Base-by-base conservation (phyloP, 192 early-diverging fungal species). In the Umbelopsis ramanniana region DNA sequence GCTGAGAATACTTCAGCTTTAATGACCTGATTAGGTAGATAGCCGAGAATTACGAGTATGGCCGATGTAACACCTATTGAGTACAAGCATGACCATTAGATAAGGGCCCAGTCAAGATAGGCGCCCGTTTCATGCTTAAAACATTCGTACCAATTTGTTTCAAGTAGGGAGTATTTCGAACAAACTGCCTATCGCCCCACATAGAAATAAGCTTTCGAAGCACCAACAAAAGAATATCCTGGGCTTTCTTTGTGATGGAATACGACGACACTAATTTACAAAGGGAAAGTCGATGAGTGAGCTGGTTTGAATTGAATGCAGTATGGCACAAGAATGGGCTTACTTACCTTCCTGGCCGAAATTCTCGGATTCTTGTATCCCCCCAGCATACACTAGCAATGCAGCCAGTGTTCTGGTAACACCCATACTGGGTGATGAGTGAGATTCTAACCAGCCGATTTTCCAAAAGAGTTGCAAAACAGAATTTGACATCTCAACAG, bases 21-120 rank as follows among this genome's bases (percentile, higher is more conserved):
- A 37, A 63, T 63, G 19, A 63, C 29, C 35, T 29, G 33, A 37
- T 35, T 63, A n/a, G 57, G 57, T 19, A 63, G 33, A 37, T 63
- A 63, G 3, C 57, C 57, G 26, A 63, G 57, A 8, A 63, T 63
- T 29, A 63, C 57, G 57, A 63, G 33, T 35, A 63, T 37, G 17
- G 57, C 57, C 57, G 57, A 63, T 15, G 57, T 63, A 29, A 63
- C 57, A 63, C 57, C 57, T 63, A 63, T 50, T 15, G n/a, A 50
- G n/a, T 15, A 50, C 15, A 50, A 15, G 9, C 5, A 50, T 50
- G 48, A 5, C 6, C 40, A 6, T 43, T 43, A 50, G 48, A 50
- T 50, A 50, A 50, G 48, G 5, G 17, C 9, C 4, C 15, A 19
- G 15, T 15, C 5, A 46, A 50, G n/a, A 50, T 50, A 50, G n/a